Evolutionary conservation across 1,284 basidiomycete genomes (phyloP), one percentile per base, ranked within the genome.

Genomic region (Pseudozyma pruni): DNA sequence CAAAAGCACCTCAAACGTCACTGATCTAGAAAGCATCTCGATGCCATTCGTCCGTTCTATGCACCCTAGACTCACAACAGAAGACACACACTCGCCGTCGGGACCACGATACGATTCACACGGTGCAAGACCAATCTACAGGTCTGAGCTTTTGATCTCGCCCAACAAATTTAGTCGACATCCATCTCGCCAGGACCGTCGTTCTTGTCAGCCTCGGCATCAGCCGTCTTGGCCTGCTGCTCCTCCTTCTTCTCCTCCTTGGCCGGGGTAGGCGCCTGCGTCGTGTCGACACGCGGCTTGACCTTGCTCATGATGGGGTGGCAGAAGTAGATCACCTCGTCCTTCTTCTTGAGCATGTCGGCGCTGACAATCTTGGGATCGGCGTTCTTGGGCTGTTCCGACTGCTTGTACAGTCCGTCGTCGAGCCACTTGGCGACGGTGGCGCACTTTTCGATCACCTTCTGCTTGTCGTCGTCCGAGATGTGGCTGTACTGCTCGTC

Each of bases 381-480:
- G 37, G 69, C 77, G 47, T 81, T 78, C 79, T 81, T 81, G 41
- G 79, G 75, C 78, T 74, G 45, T 54, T 81, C 80, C 41, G 66
- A 67, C 68, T 81, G 79, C 72, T 80, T 80, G 74, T 72, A 74
- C 45, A 81, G 68, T 14, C 58, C 73, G 64, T 81, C 76, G 42
- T 77, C 76, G 48, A 81, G 71, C 80, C 80, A 81, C 53, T 81
- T 76, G 39, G 72, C 76, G 2, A 71, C 72, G 35, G 66, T 81
- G 27, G 80, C 80, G 37, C 76, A 78, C 63, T 78, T 79, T 49
- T 81, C 80, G 20, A 81, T 74, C 22, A 81, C 80, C 57, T 78
- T 81, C 25, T 74, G 77, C 73, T 81, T 81, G 64, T 81, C 80
- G 31, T 72, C 76, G n/a, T 81, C 79, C 17, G 68, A 62, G 31